Percentiles rank a stretch among this genome's conserved stretches.
Evolutionary conservation across 495 filamentous ascomycete genomes (phyloP).

Genomic region (Trichoderma reesei): DNA sequence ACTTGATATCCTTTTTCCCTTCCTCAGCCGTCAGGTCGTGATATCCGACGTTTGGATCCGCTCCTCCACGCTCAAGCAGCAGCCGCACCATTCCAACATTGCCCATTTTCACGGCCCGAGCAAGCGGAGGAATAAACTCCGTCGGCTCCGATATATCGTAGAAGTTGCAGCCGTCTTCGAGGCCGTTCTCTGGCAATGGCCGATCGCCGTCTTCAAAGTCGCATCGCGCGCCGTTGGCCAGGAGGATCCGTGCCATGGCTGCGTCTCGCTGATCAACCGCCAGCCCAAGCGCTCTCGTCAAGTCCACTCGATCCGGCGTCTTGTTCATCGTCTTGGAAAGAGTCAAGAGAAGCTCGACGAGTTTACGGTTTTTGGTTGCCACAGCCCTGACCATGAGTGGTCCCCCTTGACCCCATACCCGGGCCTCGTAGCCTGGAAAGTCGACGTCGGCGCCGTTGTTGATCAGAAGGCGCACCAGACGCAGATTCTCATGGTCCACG

Average conservation of each 20-base stretch:
- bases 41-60: slow-evolving; percentile 6
- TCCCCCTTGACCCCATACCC: neutral
- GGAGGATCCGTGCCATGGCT: neutral
- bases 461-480: neutral
- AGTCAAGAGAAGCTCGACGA: neutral
- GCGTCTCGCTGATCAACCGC: slow-evolving; percentile 5
- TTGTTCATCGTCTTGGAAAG: neutral
- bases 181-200: neutral
- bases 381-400: neutral
- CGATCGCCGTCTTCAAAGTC: slow-evolving; percentile 11
- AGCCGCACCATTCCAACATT: slow-evolving; percentile 5
- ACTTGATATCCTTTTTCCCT: neutral
- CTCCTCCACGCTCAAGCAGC: slow-evolving; percentile 9
- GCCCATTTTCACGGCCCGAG: slow-evolving; percentile 4
- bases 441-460: neutral
- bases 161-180: neutral
- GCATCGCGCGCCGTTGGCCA: slow-evolving; percentile 1
- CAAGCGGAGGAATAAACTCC: slow-evolving; percentile 10
- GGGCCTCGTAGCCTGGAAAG: neutral
- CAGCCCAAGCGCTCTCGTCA: slow-evolving; percentile 8
- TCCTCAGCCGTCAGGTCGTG: neutral
- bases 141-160: neutral
- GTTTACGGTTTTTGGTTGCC: neutral
- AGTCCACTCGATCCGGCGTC: slow-evolving; percentile 2
- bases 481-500: neutral